Evolutionary conservation across 176 grass and related monocot genomes (phyloP).

Genomic region (Oryza nivara): DNA sequence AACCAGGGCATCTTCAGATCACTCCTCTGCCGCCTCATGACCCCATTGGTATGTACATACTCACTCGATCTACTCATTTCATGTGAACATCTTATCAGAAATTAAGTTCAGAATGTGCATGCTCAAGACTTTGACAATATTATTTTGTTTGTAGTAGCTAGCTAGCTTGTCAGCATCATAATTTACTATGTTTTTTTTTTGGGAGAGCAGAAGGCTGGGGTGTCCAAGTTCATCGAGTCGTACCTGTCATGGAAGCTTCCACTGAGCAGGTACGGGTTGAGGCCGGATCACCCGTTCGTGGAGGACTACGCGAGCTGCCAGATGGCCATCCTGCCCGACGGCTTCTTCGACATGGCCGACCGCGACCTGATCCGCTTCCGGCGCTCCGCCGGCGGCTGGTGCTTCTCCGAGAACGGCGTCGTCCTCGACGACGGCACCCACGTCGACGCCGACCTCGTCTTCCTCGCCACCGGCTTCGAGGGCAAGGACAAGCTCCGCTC

Average conservation of each 20-base stretch:
- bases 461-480: slow-evolving; percentile 94
- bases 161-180: slow-evolving; percentile 1
- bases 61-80: background rate
- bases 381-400: slow-evolving; percentile 56
- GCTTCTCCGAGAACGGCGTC: slow-evolving; percentile 78
- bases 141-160: background rate
- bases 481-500: slow-evolving; percentile 86
- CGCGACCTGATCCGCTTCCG: slow-evolving; percentile 60
- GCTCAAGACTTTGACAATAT: slow-evolving; percentile 5
- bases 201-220: slow-evolving; percentile 55
- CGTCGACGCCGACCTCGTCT: slow-evolving; percentile 88
- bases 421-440: slow-evolving; percentile 72
- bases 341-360: slow-evolving; percentile 93
- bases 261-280: slow-evolving; percentile 79
- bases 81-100: background rate
- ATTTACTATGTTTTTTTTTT: background rate
- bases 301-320: slow-evolving; percentile 98
- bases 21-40: slow-evolving; percentile 66
- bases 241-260: slow-evolving; percentile 92
- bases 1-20: slow-evolving; percentile 69
- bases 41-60: slow-evolving; percentile 64
- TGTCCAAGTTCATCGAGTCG: slow-evolving; percentile 95
- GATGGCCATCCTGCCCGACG: slow-evolving; percentile 94
- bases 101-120: slow-evolving; percentile 17
- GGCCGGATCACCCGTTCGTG: slow-evolving; percentile 87